Percentiles rank a stretch among this genome's conserved stretches.
Conservation (phyloP, 257 asterid genomes). For the Scutellaria minor region DNA sequence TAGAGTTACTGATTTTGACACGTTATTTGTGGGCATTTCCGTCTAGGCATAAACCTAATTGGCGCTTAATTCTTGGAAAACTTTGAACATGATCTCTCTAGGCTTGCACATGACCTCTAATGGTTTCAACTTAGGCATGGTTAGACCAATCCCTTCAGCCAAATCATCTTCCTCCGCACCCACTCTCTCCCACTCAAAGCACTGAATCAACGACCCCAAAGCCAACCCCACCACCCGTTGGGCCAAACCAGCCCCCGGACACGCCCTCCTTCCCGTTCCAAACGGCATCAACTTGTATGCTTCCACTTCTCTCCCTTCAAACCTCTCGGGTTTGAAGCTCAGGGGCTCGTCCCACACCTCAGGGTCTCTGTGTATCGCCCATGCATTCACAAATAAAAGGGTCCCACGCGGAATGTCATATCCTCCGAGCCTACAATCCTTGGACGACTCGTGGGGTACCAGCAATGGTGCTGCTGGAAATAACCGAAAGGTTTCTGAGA, state of each 20-base stretch:
- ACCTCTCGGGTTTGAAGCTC: constrained; percentile 45
- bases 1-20: too few relatives aligned
- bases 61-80: background rate
- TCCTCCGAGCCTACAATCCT: constrained; percentile 39
- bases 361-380: constrained; percentile 48
- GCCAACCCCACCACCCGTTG: constrained; percentile 39
- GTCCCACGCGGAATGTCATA: constrained; percentile 45
- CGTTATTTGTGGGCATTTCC: too few relatives aligned
- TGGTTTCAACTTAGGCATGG: constrained; percentile 44
- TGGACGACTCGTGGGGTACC: constrained; percentile 34
- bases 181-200: constrained; percentile 46
- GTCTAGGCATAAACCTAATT: too few relatives aligned
- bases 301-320: constrained; percentile 33
- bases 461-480: constrained; percentile 43
- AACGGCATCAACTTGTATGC: constrained; percentile 36
- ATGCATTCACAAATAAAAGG: constrained; percentile 32
- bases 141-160: constrained; percentile 39
- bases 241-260: constrained; percentile 40
- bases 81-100: constrained; percentile 23
- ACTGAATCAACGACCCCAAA: constrained; percentile 43
- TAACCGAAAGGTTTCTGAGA: constrained; percentile 34
- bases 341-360: constrained; percentile 31
- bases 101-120: constrained; percentile 38
- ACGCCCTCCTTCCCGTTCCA: constrained; percentile 46
- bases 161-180: constrained; percentile 38